phyloP scores from a whole-genome alignment of 2,329 filamentous ascomycete genomes.

The Herpotrichia juniperi region DNA sequence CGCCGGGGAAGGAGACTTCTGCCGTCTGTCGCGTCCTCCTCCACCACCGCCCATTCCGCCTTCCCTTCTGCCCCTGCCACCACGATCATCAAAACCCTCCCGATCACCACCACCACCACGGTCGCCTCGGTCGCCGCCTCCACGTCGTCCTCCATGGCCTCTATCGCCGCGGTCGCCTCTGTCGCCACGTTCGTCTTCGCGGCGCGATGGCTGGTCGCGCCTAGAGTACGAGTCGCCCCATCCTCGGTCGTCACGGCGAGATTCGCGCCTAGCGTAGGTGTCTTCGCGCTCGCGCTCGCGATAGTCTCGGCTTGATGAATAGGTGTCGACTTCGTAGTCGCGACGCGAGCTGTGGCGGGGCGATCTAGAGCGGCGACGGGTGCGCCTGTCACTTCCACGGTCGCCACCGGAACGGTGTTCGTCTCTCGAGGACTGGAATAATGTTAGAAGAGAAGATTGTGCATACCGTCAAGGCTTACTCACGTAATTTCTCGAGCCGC shows the following conservation, averaged over 20 bases:
- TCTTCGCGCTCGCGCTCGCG: conserved; percentile 94
- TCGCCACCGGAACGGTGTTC: conserved; percentile 36
- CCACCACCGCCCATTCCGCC: conserved; percentile 30
- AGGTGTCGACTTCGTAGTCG: conserved; percentile 79
- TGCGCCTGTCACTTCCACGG: conserved; percentile 47
- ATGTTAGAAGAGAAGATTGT: conserved; percentile 29
- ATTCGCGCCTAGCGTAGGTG: conserved; percentile 74
- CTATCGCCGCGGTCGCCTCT: conserved; percentile 21
- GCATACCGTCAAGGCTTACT: conserved; percentile 23
- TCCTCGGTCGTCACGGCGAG: conserved; percentile 61
- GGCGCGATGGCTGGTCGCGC: conserved; percentile 41
- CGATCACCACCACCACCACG: conserved; percentile 43
- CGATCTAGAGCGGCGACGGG: conserved; percentile 83
- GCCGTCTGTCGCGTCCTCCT: conserved; percentile 56
- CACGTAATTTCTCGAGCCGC: conserved; percentile 48
- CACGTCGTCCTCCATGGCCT: conserved; percentile 59
- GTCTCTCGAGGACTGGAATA: conserved; percentile 35
- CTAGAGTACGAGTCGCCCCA: conserved; percentile 60
- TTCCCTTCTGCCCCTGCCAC: conserved; percentile 37
- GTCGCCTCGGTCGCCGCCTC: conserved; percentile 54
- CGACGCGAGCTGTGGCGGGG: conserved; percentile 72
- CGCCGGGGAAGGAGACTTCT: conserved; percentile 76
- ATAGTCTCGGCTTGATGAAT: conserved; percentile 91
- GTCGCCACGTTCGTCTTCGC: conserved; percentile 33
- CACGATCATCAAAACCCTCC: conserved; percentile 55